A percentile compares a stretch with the other conserved stretches of the same genome.
These are phyloP conservation scores for Quercus phellos DNA, from an alignment of 331 rosid genomes.

Conservation along the genomic window DNA sequence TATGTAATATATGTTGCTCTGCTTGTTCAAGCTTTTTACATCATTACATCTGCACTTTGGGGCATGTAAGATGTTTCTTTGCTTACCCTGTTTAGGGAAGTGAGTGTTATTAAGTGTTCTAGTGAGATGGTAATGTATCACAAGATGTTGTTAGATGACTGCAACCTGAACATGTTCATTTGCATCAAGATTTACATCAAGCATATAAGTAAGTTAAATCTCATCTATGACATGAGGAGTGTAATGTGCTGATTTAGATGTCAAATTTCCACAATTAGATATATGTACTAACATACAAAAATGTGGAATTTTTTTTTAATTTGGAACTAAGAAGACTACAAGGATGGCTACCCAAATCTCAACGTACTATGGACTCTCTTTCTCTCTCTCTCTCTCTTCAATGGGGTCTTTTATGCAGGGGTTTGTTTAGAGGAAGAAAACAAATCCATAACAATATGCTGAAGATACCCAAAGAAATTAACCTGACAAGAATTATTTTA, in stretches of 20 bases:
- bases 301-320: no score
- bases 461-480: not conserved
- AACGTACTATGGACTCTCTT: not conserved
- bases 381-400: not conserved
- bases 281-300: no score
- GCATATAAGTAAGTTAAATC: not conserved
- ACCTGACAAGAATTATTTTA: not conserved
- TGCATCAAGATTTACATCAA: not conserved
- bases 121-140: no score
- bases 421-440: not conserved
- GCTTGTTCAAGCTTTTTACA: slow-evolving; percentile 7
- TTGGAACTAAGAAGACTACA: no score
- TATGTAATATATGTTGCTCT: slow-evolving; percentile 4
- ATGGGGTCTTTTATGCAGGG: not conserved
- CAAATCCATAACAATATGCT: not conserved
- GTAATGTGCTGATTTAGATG: not conserved
- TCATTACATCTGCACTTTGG: slow-evolving; percentile 12
- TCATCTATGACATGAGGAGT: not conserved
- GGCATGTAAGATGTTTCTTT: not conserved
- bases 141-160: no score
- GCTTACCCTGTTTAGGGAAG: not conserved
- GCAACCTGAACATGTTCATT: no score
- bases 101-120: not conserved
- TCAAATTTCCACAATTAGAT: no score
- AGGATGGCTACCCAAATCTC: not conserved